Evolutionary conservation across 306 rosid species (phyloP), one percentile per base, ranked within the genome.

Genomic region (Mimosa pudica): DNA sequence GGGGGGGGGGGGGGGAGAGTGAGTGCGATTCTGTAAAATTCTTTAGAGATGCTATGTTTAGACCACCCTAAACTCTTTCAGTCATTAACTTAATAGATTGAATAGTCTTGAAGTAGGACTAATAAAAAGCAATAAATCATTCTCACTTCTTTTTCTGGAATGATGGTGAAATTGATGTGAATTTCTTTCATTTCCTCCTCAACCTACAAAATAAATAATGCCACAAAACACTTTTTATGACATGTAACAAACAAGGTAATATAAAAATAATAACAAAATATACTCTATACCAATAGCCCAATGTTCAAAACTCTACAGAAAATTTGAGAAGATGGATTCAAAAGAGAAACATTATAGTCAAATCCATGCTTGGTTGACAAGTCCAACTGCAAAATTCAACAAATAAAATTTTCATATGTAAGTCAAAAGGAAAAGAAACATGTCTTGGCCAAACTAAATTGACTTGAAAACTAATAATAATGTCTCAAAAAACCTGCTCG

Each of bases 241-340:
- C 42, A 38, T 38, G 3, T 38, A 2, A 38, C 42, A 38, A 2
- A 35, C 10, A 60, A 74, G 55, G 44, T 60, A 49, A 61, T 48
- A 35, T 32, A 35, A 64, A 45, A 33, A 74, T 35, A 16, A 55
- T 44, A 61, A 70, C n/a, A 30, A 83, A 64, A 47, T 33, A 73
- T 52, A 55, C 76, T 20, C 90, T 90, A 16, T 93, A 93, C 98
- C 98, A 87, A 71, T 70, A 88, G 84, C 36, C 85, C 82, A 82
- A 82, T 71, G 86, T 93, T 33, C 12, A 87, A 52, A 46, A 93
- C 91, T 1, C 90, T 83, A 77, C 97, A 93, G 0, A 91, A 86
- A 81, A 93, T 93, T 88, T 91, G 90, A 1, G 95, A 55, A 2
- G 92, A 88, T 42, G 91, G 90, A 84, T 88, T 87, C 70, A 87